A percentile compares a stretch with the other conserved stretches of the same genome.
These are phyloP conservation scores for Kodamaea kakaduensis DNA, from an alignment of 805 yeast genomes.

Conservation along the genomic window DNA sequence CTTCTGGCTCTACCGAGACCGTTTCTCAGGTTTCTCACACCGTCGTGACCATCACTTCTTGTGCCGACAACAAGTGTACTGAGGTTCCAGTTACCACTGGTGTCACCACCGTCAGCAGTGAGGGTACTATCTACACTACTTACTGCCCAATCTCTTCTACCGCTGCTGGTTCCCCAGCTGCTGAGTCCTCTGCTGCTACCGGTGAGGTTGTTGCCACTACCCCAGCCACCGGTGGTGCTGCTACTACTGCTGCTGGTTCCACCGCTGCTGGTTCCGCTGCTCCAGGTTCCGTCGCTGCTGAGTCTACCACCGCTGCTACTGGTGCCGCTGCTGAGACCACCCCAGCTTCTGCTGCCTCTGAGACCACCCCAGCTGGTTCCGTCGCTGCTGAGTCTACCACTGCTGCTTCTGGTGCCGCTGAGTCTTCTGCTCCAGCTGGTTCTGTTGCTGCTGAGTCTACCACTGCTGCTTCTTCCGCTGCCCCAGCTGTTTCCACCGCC, in stretches of 20 bases:
- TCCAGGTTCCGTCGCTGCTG: constrained; percentile 13
- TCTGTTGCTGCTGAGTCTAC: constrained; percentile 12
- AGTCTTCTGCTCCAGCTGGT: constrained; percentile 10
- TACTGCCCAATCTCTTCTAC: constrained; percentile 26
- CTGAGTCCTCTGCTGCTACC: constrained; percentile 12
- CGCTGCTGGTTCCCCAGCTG: constrained; percentile 7
- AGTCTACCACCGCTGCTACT: background rate
- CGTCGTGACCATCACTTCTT: constrained; percentile 32
- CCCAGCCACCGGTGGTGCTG: constrained; percentile 4
- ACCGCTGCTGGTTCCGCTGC: constrained; percentile 11
- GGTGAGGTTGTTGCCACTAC: constrained; percentile 8
- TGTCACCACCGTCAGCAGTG: constrained; percentile 32
- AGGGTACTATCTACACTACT: constrained; percentile 30
- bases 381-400: constrained; percentile 9
- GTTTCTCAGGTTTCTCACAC: constrained; percentile 23
- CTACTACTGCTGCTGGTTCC: constrained; percentile 6
- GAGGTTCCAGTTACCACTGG: constrained; percentile 29
- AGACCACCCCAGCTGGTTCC: constrained; percentile 9
- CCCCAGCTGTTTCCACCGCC: constrained; percentile 10
- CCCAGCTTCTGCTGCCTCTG: constrained; percentile 8
- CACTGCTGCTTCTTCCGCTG: constrained; percentile 8
- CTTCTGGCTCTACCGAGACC: constrained; percentile 19
- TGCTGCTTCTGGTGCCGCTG: constrained; percentile 8
- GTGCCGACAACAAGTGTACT: constrained; percentile 28
- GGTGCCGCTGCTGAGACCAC: constrained; percentile 5